phyloP scores from a whole-genome alignment of 164 flowering plant species.

The Chimonanthus salicifolius region DNA sequence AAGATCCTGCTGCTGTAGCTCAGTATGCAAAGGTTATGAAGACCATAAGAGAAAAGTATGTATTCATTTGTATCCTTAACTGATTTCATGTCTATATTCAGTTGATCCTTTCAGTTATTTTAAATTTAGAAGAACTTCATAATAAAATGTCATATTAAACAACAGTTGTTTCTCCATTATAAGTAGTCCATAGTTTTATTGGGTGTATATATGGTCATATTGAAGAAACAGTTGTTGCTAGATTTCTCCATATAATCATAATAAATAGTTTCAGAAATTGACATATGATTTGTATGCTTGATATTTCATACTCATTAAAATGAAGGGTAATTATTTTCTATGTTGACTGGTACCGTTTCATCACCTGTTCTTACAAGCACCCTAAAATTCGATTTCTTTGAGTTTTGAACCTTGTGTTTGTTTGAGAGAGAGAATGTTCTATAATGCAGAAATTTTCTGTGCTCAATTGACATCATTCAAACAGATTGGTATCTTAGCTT shows the following conservation, averaged over 20 bases:
- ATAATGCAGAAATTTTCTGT: too few species aligned
- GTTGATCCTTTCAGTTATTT: not conserved
- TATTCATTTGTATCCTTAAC: not conserved
- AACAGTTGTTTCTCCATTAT: not conserved
- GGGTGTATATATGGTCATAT: not conserved
- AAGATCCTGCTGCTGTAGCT: conserved; percentile 84
- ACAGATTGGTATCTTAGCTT: too few species aligned
- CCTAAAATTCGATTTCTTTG: too few species aligned
- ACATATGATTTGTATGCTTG: not conserved
- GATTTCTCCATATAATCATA: not conserved
- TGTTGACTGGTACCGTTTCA: too few species aligned
- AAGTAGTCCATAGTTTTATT: not conserved
- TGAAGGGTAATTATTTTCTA: not conserved
- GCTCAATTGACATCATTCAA: too few species aligned
- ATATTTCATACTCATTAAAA: too few species aligned
- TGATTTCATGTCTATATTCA: not conserved
- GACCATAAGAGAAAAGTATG: conserved; percentile 79
- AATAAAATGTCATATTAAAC: not conserved
- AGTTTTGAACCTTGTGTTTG: too few species aligned
- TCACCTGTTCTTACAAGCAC: too few species aligned
- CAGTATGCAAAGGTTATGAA: conserved; percentile 94
- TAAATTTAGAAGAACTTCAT: too few species aligned
- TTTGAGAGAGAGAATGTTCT: too few species aligned
- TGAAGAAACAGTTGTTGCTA: not conserved
- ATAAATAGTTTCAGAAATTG: not conserved